These are phyloP conservation scores for Lonicera japonica DNA, from an alignment of 129 eudicot species.

Conservation along the genomic window DNA sequence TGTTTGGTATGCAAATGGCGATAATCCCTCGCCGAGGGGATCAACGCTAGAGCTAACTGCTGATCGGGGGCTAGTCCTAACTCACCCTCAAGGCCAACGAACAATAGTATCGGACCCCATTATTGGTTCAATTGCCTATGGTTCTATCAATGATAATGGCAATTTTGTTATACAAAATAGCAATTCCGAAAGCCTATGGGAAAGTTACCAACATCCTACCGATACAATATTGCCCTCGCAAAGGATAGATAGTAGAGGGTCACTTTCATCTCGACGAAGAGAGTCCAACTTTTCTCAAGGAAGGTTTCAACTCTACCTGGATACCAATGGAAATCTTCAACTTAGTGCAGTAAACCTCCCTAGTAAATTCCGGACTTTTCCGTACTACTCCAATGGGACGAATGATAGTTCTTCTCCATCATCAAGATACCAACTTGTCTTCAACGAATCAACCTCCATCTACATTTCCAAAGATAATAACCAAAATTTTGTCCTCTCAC, in stretches of 20 bases:
- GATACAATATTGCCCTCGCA: slow-evolving; percentile 31
- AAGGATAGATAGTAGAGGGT: not conserved
- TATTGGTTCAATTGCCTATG: slow-evolving; percentile 7
- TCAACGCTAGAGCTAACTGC: slow-evolving; percentile 23
- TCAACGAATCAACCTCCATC: slow-evolving; percentile 16
- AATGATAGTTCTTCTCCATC: no score
- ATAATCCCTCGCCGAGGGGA: slow-evolving; percentile 20
- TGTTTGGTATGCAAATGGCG: slow-evolving; percentile 35
- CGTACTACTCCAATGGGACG: no score
- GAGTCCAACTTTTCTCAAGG: slow-evolving; percentile 19
- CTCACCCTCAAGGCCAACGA: slow-evolving; percentile 10
- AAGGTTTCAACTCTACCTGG: slow-evolving; percentile 13
- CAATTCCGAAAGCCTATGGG: slow-evolving; percentile 10
- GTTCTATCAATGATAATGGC: slow-evolving; percentile 13
- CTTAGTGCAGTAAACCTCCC: not conserved
- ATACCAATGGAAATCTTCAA: slow-evolving; percentile 25
- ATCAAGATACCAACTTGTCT: slow-evolving; percentile 1
- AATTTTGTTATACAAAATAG: slow-evolving; percentile 12
- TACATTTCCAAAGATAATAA: slow-evolving; percentile 2
- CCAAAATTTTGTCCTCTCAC: not conserved
- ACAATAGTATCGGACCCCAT: slow-evolving; percentile 6
- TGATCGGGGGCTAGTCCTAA: slow-evolving; percentile 16
- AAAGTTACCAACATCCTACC: slow-evolving; percentile 29
- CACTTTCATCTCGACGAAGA: slow-evolving; percentile 7
- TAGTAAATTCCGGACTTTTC: no score